Base-by-base conservation (phyloP, 139 green algal genomes). In the Coelastrella sp. region DNA sequence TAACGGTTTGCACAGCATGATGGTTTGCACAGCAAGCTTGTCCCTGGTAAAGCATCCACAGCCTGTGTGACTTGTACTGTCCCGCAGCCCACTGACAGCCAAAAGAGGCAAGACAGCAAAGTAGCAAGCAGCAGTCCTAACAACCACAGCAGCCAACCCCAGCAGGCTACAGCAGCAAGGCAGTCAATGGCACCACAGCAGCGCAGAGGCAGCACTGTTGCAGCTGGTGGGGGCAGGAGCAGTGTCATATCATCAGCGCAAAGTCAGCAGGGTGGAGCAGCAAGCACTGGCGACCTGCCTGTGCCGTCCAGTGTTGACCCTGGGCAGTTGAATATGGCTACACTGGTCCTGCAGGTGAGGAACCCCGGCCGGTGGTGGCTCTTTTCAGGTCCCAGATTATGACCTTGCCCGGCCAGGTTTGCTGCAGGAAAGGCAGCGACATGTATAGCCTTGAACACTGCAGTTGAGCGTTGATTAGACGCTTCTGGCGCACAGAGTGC, bases 21-120 rank as follows among this genome's bases (percentile, higher is more conserved):
- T 1, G 32, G 32, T 47, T 47, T 47, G 32, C 32, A 47, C 32
- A 47, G 32, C 32, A 47, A 47, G 32, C 32, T 47, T 47, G 32
- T 47, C 32, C 32, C 32, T 47, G 32, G 32, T 47, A 47, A 47
- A 47, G 32, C 32, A 47, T 47, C 32, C 32, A 47, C 32, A 47
- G 32, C 32, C 32, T 47, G 32, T 47, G 32, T 47, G 32, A 1
- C 65, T 89, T 75, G 19, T 3, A 80, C 56, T 4, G 10, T 56
- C 5, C 5, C 83, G 56, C 85, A 89, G 85, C 57, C 85, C 5
- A 73, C 20, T 56, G 57, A 78, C 83, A 89, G 47, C 32, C 83
- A 73, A 23, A 3, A 54, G 5, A 14, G 61, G 61, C 60, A 64
- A 14, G 64, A 80, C 32, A 73, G 54, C 32, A 20, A 59, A 32